Conservation (phyloP, 495 filamentous ascomycete genomes). For the Eremomyces bilateralis region DNA sequence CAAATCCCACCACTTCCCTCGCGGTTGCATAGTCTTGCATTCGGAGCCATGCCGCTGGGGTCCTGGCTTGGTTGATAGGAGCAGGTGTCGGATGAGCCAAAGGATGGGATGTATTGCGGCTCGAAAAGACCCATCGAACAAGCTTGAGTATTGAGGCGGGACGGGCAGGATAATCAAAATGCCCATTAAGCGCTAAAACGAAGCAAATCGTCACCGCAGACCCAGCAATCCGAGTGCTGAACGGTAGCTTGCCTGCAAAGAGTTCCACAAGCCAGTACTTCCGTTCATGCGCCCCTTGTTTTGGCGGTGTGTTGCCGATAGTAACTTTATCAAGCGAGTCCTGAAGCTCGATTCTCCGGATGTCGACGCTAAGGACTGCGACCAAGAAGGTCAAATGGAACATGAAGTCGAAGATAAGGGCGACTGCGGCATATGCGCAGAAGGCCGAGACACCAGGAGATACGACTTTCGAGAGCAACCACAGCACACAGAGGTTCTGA, state of each 20-base stretch:
- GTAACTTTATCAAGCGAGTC: conserved; percentile 25
- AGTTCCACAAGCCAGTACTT: conserved; percentile 28
- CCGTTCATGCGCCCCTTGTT: conserved; percentile 12
- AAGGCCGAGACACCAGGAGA: conserved; percentile 42
- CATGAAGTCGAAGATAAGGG: conserved; percentile 45
- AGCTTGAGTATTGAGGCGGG: conserved; percentile 21
- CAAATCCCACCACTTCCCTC: conserved; percentile 41
- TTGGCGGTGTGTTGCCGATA: conserved; percentile 6
- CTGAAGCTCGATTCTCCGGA: conserved; percentile 43
- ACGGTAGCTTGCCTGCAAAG: conserved; percentile 25
- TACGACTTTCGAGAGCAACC: conserved; percentile 31
- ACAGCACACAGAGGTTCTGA: conserved; percentile 38
- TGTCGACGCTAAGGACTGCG: conserved; percentile 50
- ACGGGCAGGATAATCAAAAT: conserved; percentile 41
- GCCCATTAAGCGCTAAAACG: conserved; percentile 37
- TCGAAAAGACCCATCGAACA: conserved; percentile 4
- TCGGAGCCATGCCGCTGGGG: conserved; percentile 45
- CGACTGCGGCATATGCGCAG: conserved; percentile 46
- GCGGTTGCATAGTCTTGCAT: conserved; percentile 56
- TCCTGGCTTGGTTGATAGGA: conserved; percentile 43
- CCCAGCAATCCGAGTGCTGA: conserved; percentile 37
- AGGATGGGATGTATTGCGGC: conserved; percentile 8
- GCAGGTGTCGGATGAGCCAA: conserved; percentile 10
- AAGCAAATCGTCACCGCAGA: conserved; percentile 38
- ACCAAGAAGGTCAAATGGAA: conserved; percentile 53